These are phyloP conservation scores for Xylariomycetidae sp. DNA, from an alignment of 2,329 filamentous ascomycete species.

Conservation along the genomic window DNA sequence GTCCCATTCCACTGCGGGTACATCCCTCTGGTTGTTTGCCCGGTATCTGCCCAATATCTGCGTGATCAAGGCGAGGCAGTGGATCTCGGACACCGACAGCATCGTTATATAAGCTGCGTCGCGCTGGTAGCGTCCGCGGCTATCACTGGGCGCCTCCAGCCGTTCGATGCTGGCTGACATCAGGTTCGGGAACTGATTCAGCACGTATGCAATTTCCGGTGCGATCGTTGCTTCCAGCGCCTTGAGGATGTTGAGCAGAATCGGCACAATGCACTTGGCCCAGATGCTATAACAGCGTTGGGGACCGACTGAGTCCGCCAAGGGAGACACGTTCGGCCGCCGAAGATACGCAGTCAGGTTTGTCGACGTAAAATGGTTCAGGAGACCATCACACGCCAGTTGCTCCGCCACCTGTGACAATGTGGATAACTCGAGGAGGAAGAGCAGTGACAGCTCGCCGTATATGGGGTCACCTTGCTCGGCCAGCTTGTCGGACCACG, in stretches of 20 bases:
- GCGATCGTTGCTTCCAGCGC: constrained; percentile 77
- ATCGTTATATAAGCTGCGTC: constrained; percentile 57
- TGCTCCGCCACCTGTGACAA: constrained; percentile 80
- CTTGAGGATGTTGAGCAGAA: constrained; percentile 82
- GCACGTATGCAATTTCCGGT: constrained; percentile 75
- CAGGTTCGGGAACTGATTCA: constrained; percentile 83
- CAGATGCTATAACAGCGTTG: constrained; percentile 83
- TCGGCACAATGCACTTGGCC: constrained; percentile 78
- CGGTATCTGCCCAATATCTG: constrained; percentile 64
- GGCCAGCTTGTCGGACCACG: constrained; percentile 82
- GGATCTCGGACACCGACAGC: constrained; percentile 67
- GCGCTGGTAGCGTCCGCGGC: constrained; percentile 46
- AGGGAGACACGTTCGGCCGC: constrained; percentile 65
- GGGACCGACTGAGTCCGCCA: constrained; percentile 62
- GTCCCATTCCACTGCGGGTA: constrained; percentile 73
- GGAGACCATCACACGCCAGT: constrained; percentile 78
- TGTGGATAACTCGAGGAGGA: constrained; percentile 80
- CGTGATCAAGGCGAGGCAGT: constrained; percentile 71
- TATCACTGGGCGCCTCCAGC: constrained; percentile 57
- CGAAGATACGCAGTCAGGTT: constrained; percentile 75
- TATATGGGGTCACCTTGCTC: constrained; percentile 81
- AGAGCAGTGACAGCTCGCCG: constrained; percentile 83
- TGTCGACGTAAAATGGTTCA: constrained; percentile 72
- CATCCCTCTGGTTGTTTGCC: constrained; percentile 61
- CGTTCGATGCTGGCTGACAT: constrained; percentile 65